Conservation (phyloP, 345 rosid species). For the Lumnitzera racemosa region DNA sequence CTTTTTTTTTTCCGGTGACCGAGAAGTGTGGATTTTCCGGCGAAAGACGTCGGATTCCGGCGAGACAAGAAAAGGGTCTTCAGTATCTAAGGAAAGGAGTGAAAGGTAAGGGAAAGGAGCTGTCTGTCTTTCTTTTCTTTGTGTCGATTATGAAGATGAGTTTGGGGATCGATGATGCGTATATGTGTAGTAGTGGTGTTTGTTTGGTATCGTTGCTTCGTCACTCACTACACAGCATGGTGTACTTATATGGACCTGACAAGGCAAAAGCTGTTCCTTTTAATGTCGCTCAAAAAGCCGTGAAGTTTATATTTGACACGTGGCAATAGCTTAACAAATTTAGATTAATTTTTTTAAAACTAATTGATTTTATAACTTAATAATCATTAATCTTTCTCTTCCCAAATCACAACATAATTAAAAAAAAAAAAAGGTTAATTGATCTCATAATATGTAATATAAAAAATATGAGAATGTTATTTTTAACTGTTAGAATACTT, state of each 20-base stretch:
- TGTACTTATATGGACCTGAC: conserved; percentile 2
- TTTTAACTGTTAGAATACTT: too few relatives aligned
- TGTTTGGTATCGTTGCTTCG: neutral
- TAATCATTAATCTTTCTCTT: too few relatives aligned
- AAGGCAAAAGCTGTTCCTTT: conserved; percentile 9
- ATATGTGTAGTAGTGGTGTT: too few relatives aligned
- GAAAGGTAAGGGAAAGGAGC: neutral
- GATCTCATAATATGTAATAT: neutral
- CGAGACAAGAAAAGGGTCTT: neutral
- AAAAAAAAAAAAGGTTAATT: neutral
- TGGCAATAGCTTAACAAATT: conserved; percentile 3
- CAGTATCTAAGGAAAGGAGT: neutral
- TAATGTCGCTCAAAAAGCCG: neutral
- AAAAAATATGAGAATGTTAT: too few relatives aligned
- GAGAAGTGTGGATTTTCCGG: conserved; percentile 5
- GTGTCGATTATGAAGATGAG: neutral
- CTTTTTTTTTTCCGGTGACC: too few relatives aligned
- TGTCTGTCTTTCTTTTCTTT: too few relatives aligned
- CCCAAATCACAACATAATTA: too few relatives aligned
- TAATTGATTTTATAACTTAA: too few relatives aligned
- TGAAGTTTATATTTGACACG: conserved; percentile 16
- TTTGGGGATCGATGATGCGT: neutral
- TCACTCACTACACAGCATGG: neutral
- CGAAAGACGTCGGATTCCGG: conserved; percentile 12
- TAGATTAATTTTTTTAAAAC: neutral